These are phyloP conservation scores for Penicillium goetzii DNA, from an alignment of 495 filamentous ascomycete species.

Conservation along the genomic window DNA sequence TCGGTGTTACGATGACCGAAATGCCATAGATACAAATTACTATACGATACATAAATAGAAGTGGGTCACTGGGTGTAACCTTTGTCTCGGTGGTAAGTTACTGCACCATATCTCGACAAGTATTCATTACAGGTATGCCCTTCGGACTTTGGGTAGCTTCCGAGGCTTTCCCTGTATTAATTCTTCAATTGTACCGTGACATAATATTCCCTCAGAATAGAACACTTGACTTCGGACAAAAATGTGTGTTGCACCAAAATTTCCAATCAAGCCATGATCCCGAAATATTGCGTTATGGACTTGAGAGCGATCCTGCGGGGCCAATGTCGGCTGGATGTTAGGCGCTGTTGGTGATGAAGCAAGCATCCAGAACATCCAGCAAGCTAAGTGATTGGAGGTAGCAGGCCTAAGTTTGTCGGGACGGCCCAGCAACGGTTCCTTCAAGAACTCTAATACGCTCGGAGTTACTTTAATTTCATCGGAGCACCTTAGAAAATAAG, in stretches of 20 bases:
- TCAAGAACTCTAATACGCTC: not conserved
- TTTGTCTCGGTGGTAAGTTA: not conserved
- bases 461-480: too few relatives aligned
- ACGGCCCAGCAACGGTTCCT: not conserved
- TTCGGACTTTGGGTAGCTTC: not conserved
- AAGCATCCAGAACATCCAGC: not conserved
- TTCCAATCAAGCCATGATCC: not conserved
- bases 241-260: too few relatives aligned
- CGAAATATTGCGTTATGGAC: not conserved
- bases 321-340: not conserved
- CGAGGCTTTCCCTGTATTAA: not conserved
- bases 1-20: not conserved
- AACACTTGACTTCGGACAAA: too few relatives aligned
- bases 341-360: conserved; percentile 3
- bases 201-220: too few relatives aligned
- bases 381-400: not conserved
- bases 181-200: too few relatives aligned
- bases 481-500: not conserved
- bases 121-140: not conserved
- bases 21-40: not conserved
- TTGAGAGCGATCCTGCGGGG: not conserved
- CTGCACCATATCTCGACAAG: not conserved
- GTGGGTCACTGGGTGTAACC: not conserved
- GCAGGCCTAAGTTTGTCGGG: not conserved
- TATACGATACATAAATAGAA: not conserved